Evolutionary conservation across 2,329 filamentous ascomycete species (phyloP), one percentile per base, ranked within the genome.

Genomic region (Colletotrichum camelliae): DNA sequence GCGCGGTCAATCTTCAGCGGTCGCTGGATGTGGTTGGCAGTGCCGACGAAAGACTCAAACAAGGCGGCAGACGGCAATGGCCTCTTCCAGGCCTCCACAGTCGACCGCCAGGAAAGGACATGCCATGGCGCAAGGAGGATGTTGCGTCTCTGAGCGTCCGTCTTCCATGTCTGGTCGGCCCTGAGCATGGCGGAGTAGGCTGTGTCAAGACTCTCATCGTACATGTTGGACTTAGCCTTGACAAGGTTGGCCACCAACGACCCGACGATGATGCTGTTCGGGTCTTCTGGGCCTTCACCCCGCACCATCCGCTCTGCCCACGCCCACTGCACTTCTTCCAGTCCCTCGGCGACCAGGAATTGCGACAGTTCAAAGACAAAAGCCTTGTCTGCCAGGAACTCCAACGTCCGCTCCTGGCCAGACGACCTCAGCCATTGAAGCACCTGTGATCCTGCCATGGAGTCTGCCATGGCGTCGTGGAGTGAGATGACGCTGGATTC

Each of bases 371-470:
- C 77, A 7, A 81, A 79, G 70, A 89, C 80, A 37, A 88, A 84
- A n/a, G 78, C 75, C 39, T 81, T 73, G 61, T 87, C 79, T 21
- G 82, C 78, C 7, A 91, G 80, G 69, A 92, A 91, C 1, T 81
- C 79, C 15, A 91, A 81, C 48, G 85, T 80, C 1, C 84, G 82
- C 76, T 91, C 88, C 3, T 85, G 80, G 3, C 89, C 89, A 1
- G 88, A 88, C 1, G 89, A 84, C 2, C 86, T 86, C 35, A 92
- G 86, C 91, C 91, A 92, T 70, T 86, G 84, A 4, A 91, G 79
- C 1, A 92, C 88, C 18, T 86, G 86, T 2, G 84, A 80, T 1
- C 87, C 89, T 1, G 88, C 88, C 2, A 87, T 85, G 0, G 88
- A 87, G 2, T 82, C 80, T 16, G 82, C 81, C 78, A 89, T 83